phyloP scores from a whole-genome alignment of 2,329 filamentous ascomycete genomes.

The Fusarium hostae region DNA sequence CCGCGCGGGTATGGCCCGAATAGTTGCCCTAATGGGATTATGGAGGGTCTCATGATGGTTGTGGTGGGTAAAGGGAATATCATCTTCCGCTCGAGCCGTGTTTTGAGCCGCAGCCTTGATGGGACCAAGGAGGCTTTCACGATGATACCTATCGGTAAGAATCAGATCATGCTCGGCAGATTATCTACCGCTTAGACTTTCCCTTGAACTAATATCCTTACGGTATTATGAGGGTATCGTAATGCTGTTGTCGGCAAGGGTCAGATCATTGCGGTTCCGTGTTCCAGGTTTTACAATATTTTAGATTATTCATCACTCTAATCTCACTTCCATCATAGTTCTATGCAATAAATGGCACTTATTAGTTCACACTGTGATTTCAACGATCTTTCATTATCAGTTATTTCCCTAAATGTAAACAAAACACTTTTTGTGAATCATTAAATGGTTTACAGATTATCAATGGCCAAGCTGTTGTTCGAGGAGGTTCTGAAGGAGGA shows the following conservation, averaged over 20 bases:
- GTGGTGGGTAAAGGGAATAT: background rate
- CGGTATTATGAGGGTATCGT: background rate
- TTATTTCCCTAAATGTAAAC: background rate
- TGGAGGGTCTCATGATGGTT: background rate
- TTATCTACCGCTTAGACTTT: background rate
- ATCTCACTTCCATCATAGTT: rapidly evolving
- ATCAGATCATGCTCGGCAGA: background rate
- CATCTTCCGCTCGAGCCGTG: background rate
- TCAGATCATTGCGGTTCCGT: background rate
- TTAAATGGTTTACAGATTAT: background rate
- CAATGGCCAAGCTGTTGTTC: no score
- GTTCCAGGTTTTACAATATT: background rate
- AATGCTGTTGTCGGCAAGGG: background rate
- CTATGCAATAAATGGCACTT: background rate
- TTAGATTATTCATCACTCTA: background rate
- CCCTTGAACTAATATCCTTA: background rate
- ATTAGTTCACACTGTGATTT: rapidly evolving
- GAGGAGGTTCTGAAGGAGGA: no score
- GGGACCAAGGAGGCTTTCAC: rapidly evolving
- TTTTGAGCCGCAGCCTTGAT: background rate
- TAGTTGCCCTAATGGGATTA: background rate
- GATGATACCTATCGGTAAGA: no score
- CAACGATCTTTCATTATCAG: rapidly evolving
- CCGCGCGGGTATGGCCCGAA: background rate
- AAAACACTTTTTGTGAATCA: background rate